Conservation (phyloP, 1,139 yeast species). For the Yamadazyma songkhlaensis region DNA sequence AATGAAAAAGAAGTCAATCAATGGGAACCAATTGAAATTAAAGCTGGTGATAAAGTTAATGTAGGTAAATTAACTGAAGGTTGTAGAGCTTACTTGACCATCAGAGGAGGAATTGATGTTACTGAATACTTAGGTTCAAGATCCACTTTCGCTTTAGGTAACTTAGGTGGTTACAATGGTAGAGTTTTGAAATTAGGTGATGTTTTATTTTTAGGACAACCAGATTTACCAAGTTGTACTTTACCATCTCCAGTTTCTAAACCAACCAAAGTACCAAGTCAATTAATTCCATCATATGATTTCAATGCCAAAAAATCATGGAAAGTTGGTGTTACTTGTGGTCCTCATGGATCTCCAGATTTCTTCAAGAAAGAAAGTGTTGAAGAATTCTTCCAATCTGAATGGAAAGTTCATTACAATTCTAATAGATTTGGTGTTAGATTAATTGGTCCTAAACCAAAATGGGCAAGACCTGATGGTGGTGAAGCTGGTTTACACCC, state of each 20-base stretch:
- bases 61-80: slow-evolving; percentile 80
- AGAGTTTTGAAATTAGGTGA: slow-evolving; percentile 90
- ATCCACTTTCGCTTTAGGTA: slow-evolving; percentile 93
- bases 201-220: slow-evolving; percentile 80
- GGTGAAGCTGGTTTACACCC: slow-evolving; percentile 99
- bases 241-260: slow-evolving; percentile 68
- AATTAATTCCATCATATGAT: slow-evolving; percentile 56
- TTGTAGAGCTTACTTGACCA: slow-evolving; percentile 85
- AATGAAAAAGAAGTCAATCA: slow-evolving; percentile 54
- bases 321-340: slow-evolving; percentile 91
- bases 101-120: slow-evolving; percentile 92
- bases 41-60: slow-evolving; percentile 72
- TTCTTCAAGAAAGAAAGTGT: slow-evolving; percentile 80
- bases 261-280: slow-evolving; percentile 56
- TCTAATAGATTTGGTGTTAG: slow-evolving; percentile 96
- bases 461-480: slow-evolving; percentile 96
- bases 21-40: slow-evolving; percentile 69
- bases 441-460: slow-evolving; percentile 91
- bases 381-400: slow-evolving; percentile 65
- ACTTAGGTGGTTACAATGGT: slow-evolving; percentile 93
- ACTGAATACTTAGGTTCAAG: slow-evolving; percentile 94
- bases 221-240: slow-evolving; percentile 63
- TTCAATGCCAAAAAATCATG: slow-evolving; percentile 51
- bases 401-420: slow-evolving; percentile 96
- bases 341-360: slow-evolving; percentile 98